Evolutionary conservation across 176 grass and related monocot genomes (phyloP), one percentile per base, ranked within the genome.

Genomic region (Puccinellia tenuiflora): DNA sequence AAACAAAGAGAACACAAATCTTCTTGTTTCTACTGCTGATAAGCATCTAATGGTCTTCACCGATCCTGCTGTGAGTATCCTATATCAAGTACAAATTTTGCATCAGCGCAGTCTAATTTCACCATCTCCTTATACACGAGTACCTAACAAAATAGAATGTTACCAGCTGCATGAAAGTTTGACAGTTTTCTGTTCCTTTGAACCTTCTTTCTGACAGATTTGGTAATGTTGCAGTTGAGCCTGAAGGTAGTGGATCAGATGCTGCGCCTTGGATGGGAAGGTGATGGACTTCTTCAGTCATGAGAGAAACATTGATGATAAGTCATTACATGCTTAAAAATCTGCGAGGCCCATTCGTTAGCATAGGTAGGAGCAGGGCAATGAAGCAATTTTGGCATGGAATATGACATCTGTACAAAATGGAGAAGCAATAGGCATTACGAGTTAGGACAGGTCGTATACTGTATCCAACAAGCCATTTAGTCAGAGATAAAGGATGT

Each of bases 221-320:
- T 91, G 45, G 47, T 83, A 51, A 78, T 81, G 25, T 69, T 94
- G 64, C 89, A 99, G 96, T 84, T 99, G 85, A 99, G 93, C 80
- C 86, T 96, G 81, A 99, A 96, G 92, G 96, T 96, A 53, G 96
- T 96, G 74, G 96, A 99, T 90, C 96, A 99, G 76, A 99, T 99
- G 96, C 91, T 99, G 55, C 93, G 96, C 55, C 96, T 99, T 89
- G 96, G 96, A 72, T 99, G 96, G 93, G 96, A 99, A 90, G 93
- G 96, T 68, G 96, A 95, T 70, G 96, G 96, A 17, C 88, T 99
- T 53, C 96, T 96, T 82, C 87, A 86, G 75, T 89, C 88, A 86
- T 89, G 87, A 96, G 61, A 20, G 82, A 57, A 68, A 5, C 40
- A 62, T 68, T 40, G 11, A 31, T 78, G 54, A 53, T 30, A 79